Conservation (phyloP, 495 filamentous ascomycete species). For the Xylaria cubensis region DNA sequence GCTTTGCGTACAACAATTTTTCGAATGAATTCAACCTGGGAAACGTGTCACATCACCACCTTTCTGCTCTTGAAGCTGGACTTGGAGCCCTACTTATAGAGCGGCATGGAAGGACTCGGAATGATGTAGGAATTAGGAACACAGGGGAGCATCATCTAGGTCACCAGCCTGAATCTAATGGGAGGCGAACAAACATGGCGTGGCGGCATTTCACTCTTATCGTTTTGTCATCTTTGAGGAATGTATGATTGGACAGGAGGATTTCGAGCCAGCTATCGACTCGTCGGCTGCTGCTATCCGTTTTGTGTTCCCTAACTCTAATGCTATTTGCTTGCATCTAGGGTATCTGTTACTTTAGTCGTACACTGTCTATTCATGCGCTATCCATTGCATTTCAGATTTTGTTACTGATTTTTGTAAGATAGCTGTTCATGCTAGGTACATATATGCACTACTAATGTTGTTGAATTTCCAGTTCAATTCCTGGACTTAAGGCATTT, state of each 20-base stretch:
- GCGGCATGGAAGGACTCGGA: conserved; percentile 6
- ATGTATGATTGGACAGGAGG: not conserved
- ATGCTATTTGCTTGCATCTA: not conserved
- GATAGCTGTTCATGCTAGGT: conserved; percentile 19
- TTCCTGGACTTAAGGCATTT: not conserved
- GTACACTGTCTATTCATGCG: not conserved
- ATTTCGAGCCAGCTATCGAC: not conserved
- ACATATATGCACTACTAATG: not conserved
- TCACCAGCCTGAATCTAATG: conserved; percentile 1
- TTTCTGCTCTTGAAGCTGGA: conserved; percentile 28
- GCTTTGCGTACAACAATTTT: not conserved
- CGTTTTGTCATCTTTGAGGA: not conserved
- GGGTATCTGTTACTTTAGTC: not conserved
- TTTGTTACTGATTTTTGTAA: not conserved
- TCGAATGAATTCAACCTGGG: not conserved
- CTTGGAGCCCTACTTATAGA: conserved; percentile 29
- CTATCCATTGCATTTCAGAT: not conserved
- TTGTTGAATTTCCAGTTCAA: conserved; percentile 3
- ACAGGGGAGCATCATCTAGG: not conserved
- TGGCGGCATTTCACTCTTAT: not conserved
- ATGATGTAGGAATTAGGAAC: not conserved
- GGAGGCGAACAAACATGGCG: not conserved
- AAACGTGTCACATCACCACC: conserved; percentile 9
- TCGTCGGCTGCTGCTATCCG: not conserved
- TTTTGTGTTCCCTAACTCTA: not conserved